Conservation (phyloP, 352 stramenopile genomes). For the Globisporangium cederbergense region DNA sequence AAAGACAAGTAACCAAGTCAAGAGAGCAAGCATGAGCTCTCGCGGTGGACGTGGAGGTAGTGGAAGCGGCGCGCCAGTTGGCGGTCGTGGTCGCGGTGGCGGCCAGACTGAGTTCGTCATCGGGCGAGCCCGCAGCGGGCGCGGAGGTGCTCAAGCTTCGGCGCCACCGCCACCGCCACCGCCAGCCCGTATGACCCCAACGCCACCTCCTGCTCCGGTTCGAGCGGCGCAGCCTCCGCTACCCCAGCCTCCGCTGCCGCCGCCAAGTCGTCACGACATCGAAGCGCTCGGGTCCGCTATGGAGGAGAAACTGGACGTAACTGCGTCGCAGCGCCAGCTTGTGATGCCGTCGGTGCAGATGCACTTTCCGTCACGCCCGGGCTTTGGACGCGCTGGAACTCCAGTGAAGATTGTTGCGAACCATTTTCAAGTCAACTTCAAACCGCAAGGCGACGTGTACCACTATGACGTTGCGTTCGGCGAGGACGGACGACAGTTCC, state of each 20-base stretch:
- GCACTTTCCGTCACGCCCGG: conserved; percentile 48
- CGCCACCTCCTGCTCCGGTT: neutral
- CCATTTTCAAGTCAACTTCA: conserved; percentile 61
- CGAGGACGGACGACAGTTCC: conserved; percentile 29
- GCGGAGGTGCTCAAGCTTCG: neutral
- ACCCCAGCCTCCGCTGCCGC: neutral
- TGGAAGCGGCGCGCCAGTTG: conserved; percentile 18
- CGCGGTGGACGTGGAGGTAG: conserved; percentile 13
- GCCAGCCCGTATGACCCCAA: neutral
- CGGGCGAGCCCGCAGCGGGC: conserved; percentile 1
- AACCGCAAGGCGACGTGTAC: conserved; percentile 44
- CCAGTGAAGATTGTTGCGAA: conserved; percentile 51
- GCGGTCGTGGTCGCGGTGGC: conserved; percentile 8
- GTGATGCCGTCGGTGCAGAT: conserved; percentile 34
- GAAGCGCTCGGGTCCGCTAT: conserved; percentile 23
- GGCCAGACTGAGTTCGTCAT: neutral
- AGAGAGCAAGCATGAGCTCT: conserved; percentile 11
- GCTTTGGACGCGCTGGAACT: conserved; percentile 49
- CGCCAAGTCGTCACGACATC: conserved; percentile 1
- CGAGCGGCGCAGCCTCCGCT: neutral
- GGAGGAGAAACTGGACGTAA: conserved; percentile 33
- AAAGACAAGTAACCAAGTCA: neutral
- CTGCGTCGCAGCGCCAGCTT: conserved; percentile 20
- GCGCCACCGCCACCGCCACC: neutral
- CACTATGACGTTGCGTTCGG: conserved; percentile 74